A percentile compares a stretch with the other conserved stretches of the same genome.
phyloP scores from a whole-genome alignment of 176 grass and related monocot species.

The Bolboschoenus planiculmis region DNA sequence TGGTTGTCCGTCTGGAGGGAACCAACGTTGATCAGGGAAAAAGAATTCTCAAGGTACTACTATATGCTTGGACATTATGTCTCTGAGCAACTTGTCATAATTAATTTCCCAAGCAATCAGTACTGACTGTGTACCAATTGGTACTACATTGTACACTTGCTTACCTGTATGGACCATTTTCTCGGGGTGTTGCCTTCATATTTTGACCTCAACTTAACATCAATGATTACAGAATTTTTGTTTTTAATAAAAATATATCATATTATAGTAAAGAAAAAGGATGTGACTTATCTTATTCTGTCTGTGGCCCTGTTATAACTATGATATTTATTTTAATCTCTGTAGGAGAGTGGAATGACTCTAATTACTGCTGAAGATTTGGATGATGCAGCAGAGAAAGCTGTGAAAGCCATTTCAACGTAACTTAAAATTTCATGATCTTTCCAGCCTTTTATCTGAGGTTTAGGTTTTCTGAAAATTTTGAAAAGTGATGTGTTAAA shows the following conservation, averaged over 20 bases:
- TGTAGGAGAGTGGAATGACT: constrained; percentile 86
- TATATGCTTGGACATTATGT: neutral
- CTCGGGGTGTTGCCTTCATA: neutral
- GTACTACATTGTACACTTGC: neutral
- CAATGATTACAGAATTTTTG: too few relatives aligned
- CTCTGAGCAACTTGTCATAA: neutral
- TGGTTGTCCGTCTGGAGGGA: constrained; percentile 93
- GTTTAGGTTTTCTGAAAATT: constrained; percentile 25
- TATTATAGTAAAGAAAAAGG: neutral
- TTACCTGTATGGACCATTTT: neutral
- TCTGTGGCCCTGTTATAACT: neutral
- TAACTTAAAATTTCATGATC: constrained; percentile 23
- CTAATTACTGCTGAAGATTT: constrained; percentile 97
- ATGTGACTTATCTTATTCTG: neutral
- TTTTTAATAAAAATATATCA: neutral
- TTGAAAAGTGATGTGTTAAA: constrained; percentile 12
- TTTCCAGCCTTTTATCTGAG: constrained; percentile 11
- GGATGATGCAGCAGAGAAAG: constrained; percentile 95
- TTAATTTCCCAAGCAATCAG: neutral
- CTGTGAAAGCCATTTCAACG: constrained; percentile 53
- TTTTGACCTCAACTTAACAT: neutral
- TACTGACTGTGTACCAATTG: neutral
- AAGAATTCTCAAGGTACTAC: constrained; percentile 93
- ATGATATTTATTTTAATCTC: constrained; percentile 18
- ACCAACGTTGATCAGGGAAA: constrained; percentile 99